Conservation (phyloP, 2,329 filamentous ascomycete genomes). For the Fusarium sp. region DNA sequence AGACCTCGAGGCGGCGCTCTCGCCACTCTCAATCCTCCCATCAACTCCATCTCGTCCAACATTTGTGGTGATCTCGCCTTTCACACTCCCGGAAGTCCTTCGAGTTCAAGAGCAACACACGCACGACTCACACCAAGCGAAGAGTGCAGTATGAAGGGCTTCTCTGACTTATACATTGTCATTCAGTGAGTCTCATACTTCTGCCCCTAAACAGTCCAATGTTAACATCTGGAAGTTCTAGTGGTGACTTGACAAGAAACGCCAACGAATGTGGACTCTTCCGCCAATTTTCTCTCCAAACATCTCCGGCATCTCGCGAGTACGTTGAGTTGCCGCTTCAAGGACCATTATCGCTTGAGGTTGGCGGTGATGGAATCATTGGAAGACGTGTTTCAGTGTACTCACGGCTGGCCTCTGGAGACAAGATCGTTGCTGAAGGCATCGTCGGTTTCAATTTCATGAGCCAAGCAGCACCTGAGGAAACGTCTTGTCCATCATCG, state of each 20-base stretch:
- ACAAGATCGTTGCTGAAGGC: slow-evolving; percentile 55
- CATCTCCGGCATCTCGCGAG: slow-evolving; percentile 1
- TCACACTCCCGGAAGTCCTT: slow-evolving; percentile 52
- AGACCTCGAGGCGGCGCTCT: slow-evolving; percentile 57
- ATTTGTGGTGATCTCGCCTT: slow-evolving; percentile 54
- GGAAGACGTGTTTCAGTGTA: slow-evolving; percentile 57
- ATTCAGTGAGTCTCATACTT: slow-evolving; percentile 53
- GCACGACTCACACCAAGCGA: slow-evolving; percentile 51
- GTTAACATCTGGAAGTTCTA: slow-evolving; percentile 44
- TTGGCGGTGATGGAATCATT: slow-evolving; percentile 59
- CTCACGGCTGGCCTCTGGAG: slow-evolving; percentile 38
- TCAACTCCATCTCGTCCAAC: slow-evolving; percentile 6
- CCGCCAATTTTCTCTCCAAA: slow-evolving; percentile 48
- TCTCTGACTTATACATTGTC: slow-evolving; percentile 49
- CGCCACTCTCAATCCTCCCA: slow-evolving; percentile 52
- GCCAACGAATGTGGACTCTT: slow-evolving; percentile 55
- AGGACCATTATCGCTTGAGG: slow-evolving; percentile 53
- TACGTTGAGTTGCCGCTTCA: slow-evolving; percentile 50
- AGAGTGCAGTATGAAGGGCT: slow-evolving; percentile 11
- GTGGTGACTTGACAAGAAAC: slow-evolving; percentile 54
- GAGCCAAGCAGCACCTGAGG: slow-evolving; percentile 8
- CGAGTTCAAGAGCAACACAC: slow-evolving; percentile 53
- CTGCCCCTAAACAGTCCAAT: fast-evolving
- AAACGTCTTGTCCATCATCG: not conserved
- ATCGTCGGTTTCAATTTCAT: slow-evolving; percentile 60